These are phyloP conservation scores for Xylaria castorea DNA, from an alignment of 495 filamentous ascomycete genomes.

Conservation along the genomic window DNA sequence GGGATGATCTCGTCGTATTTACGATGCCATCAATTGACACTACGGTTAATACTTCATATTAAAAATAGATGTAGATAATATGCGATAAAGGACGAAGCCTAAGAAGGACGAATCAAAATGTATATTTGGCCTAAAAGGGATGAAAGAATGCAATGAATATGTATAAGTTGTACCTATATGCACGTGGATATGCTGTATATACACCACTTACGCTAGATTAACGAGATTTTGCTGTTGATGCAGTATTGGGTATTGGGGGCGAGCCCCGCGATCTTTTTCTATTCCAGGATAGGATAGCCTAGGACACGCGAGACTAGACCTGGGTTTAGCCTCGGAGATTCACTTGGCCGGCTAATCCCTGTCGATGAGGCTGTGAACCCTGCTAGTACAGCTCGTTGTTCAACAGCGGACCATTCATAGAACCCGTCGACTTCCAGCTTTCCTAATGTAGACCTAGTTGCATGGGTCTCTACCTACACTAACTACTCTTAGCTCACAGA, in stretches of 20 bases:
- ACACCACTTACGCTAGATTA: conserved; percentile 4
- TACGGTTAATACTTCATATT: not conserved
- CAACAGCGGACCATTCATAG: conserved; percentile 14
- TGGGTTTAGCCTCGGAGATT: conserved; percentile 22
- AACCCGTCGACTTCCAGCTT: not conserved
- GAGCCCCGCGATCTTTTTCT: conserved; percentile 8
- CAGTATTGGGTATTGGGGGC: not conserved
- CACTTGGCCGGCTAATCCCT: conserved; percentile 8
- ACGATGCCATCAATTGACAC: conserved; percentile 20
- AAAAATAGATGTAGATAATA: not conserved
- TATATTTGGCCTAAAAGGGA: not conserved
- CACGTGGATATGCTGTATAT: conserved; percentile 10
- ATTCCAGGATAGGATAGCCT: not conserved
- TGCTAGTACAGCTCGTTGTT: conserved; percentile 10
- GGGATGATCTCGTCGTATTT: conserved; percentile 11
- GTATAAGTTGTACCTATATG: not conserved
- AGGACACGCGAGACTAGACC: not conserved
- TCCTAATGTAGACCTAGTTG: not conserved
- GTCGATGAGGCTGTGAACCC: conserved; percentile 27
- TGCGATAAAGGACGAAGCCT: not conserved
- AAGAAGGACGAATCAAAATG: not conserved
- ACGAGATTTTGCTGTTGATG: not conserved
- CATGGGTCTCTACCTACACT: not conserved
- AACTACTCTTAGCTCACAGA: not conserved
- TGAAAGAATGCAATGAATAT: not conserved